Evolutionary conservation across 495 filamentous ascomycete species (phyloP), one percentile per base, ranked within the genome.

Genomic region (Melanomma pulvis-pyrius): DNA sequence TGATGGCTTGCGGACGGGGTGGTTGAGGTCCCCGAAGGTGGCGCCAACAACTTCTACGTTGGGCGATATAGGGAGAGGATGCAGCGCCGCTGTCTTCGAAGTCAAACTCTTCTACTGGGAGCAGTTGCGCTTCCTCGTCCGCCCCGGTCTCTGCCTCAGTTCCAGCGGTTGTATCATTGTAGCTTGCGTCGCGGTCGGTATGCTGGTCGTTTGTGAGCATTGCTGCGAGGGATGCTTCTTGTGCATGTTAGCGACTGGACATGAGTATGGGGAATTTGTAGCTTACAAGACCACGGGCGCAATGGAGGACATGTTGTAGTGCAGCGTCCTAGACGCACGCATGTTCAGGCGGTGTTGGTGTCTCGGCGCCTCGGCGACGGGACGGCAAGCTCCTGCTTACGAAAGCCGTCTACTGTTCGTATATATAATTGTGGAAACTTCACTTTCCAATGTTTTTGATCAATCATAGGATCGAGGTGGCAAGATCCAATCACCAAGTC

Each of bases 71-170:
- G 8, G 13, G 13, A 3, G 48, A 29, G 17, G 15, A 44, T 13
- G 59, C n/a, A 13, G 21, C 24, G 21, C 13, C 19, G 36, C 51
- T 63, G 26, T 63, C 60, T 24, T 63, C 60, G 25, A 63, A 63
- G 36, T 54, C 60, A 5, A 63, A 49, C 48, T 63, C 49, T 55
- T 63, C 60, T 7, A 46, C 28, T 17, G 36, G 34, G 17, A 59
- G 36, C 36, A 59, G 22, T 15, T 47, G 56, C 26, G 36, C 56
- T 17, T 59, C 56, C 29, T 59, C 56, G 56, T 59, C 56, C 39
- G 39, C 17, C 39, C 39, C 39, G 39, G 22, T 17, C 13, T 59
- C 56, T 15, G 56, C 8, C 25, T 59, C 36, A 29, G 36, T 39
- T 21, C 36, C 22, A 24, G 56, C 19, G 25, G 29, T 48, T 30